These are phyloP conservation scores for Trichoderma cornu-damae DNA, from an alignment of 2,329 filamentous ascomycete species.

Conservation along the genomic window DNA sequence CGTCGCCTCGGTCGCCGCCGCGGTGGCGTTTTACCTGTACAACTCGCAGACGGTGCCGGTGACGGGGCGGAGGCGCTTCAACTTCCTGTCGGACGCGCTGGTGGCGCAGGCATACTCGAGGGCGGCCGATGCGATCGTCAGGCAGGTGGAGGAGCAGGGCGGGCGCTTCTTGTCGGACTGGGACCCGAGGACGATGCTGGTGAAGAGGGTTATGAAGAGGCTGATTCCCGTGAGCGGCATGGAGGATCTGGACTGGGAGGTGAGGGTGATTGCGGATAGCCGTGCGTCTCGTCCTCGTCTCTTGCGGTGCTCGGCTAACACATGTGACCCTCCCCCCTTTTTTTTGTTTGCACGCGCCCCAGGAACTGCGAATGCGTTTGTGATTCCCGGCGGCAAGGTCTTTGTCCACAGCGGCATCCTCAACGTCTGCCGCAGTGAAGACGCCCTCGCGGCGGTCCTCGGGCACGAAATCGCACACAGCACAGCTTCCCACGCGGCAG, in stretches of 20 bases:
- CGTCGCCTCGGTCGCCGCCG: slow-evolving; percentile 39
- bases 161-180: slow-evolving; percentile 52
- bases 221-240: slow-evolving; percentile 64
- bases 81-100: slow-evolving; percentile 53
- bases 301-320: too few species aligned
- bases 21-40: slow-evolving; percentile 56
- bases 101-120: slow-evolving; percentile 41
- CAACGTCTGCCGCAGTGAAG: slow-evolving; percentile 59
- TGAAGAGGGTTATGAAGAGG: slow-evolving; percentile 59
- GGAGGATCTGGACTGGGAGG: slow-evolving; percentile 59
- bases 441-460: slow-evolving; percentile 67
- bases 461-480: slow-evolving; percentile 79
- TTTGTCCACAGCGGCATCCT: slow-evolving; percentile 74
- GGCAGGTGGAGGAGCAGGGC: slow-evolving; percentile 47
- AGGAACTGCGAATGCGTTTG: slow-evolving; percentile 65
- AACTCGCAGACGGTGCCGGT: slow-evolving; percentile 70
- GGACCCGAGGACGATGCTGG: slow-evolving; percentile 52
- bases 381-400: slow-evolving; percentile 72
- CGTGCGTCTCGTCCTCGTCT: slow-evolving; percentile 30
- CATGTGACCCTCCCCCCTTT: slow-evolving; percentile 30
- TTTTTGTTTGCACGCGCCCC: too few species aligned
- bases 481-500: slow-evolving; percentile 61
- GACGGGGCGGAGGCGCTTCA: slow-evolving; percentile 68
- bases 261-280: slow-evolving; percentile 66
- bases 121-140: slow-evolving; percentile 41